Evolutionary conservation across 768 basidiomycete species (phyloP).

Genomic region (Phanerochaete sordida): DNA sequence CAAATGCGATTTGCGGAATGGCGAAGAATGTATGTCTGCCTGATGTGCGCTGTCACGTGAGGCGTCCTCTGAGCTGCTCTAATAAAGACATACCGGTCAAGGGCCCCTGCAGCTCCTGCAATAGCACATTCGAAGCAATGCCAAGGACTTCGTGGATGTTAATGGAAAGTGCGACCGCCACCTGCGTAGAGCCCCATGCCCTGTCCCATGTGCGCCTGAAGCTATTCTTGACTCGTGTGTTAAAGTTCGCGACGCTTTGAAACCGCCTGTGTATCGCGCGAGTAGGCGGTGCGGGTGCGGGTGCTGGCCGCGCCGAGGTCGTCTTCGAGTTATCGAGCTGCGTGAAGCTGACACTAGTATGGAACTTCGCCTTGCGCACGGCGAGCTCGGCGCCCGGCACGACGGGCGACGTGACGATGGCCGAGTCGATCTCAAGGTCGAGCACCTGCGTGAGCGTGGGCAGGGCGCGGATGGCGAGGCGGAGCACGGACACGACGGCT

Average conservation of each 20-base stretch:
- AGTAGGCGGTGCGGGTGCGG: neutral
- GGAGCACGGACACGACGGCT: constrained; percentile 50
- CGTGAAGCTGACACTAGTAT: constrained; percentile 52
- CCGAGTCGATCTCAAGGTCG: constrained; percentile 62
- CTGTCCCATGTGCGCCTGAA: constrained; percentile 64
- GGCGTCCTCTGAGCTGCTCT: no score
- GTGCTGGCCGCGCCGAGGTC: neutral
- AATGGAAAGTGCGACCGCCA: constrained; percentile 49
- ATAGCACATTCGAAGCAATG: constrained; percentile 13
- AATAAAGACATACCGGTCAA: neutral
- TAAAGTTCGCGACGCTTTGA: constrained; percentile 62
- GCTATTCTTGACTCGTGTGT: constrained; percentile 54
- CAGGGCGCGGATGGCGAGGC: constrained; percentile 57
- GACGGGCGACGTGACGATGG: constrained; percentile 44
- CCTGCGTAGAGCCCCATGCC: constrained; percentile 63
- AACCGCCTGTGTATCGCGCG: constrained; percentile 20
- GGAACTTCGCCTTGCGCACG: constrained; percentile 46
- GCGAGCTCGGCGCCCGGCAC: constrained; percentile 48
- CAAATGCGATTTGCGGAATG: constrained; percentile 44
- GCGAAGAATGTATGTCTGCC: constrained; percentile 34
- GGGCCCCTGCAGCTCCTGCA: constrained; percentile 1
- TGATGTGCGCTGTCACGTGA: neutral
- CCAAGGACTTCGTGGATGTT: constrained; percentile 46
- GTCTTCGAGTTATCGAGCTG: constrained; percentile 38
- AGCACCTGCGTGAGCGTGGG: constrained; percentile 67